A percentile compares a stretch with the other conserved stretches of the same genome.
Evolutionary conservation across 768 basidiomycete genomes (phyloP).

Genomic region (Hebeloma cylindrosporum): DNA sequence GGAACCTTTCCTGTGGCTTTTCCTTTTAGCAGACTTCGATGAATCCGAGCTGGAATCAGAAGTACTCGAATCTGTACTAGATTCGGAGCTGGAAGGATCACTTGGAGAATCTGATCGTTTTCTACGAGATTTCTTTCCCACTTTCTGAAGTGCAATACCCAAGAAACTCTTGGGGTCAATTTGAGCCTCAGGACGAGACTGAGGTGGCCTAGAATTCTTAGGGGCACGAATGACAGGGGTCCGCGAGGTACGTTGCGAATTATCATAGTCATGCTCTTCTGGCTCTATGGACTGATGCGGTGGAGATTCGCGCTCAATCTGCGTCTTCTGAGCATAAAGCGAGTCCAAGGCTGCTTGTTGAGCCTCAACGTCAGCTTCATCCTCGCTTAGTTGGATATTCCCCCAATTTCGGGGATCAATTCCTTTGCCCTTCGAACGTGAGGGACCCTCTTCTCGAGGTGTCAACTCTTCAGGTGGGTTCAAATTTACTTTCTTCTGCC

Average conservation of each 20-base stretch:
- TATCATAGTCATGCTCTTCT: too few species aligned
- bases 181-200: conserved; percentile 3
- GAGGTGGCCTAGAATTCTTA: background rate
- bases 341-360: conserved; percentile 13
- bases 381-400: conserved; percentile 8
- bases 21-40: background rate
- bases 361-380: conserved; percentile 17
- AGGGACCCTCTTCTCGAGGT: conserved; percentile 7
- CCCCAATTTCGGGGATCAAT: conserved; percentile 28
- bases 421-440: conserved; percentile 22
- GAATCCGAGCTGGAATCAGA: background rate
- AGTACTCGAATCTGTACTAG: background rate
- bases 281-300: background rate
- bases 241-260: background rate
- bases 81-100: conserved; percentile 1
- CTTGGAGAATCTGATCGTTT: background rate
- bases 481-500: too few species aligned
- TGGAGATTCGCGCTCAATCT: background rate
- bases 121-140: background rate
- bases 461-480: too few species aligned
- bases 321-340: background rate
- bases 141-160: conserved; percentile 3
- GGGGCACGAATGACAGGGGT: background rate
- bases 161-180: conserved; percentile 9
- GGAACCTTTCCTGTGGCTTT: background rate